These are phyloP conservation scores for Silene latifolia DNA, from an alignment of 148 eudicot genomes.

Conservation along the genomic window DNA sequence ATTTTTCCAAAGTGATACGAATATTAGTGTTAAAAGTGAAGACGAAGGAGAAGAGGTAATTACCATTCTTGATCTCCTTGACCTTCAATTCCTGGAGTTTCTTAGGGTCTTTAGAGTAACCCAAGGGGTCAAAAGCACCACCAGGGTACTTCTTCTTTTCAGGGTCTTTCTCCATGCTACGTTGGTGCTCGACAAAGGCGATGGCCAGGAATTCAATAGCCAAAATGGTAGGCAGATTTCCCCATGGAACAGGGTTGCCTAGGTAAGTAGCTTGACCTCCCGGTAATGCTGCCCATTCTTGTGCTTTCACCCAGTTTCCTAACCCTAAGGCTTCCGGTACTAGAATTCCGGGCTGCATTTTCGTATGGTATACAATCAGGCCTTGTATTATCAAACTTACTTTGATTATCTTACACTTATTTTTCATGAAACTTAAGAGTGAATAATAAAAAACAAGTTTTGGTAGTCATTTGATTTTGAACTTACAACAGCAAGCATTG, in stretches of 20 bases:
- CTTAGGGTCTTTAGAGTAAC: constrained; percentile 90
- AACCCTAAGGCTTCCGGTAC: constrained; percentile 91
- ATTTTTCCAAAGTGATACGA: too few relatives aligned
- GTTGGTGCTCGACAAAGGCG: constrained; percentile 84
- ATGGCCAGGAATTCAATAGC: constrained; percentile 84
- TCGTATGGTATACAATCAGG: too few relatives aligned
- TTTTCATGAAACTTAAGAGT: too few relatives aligned
- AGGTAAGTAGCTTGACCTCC: constrained; percentile 95
- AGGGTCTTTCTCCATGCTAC: constrained; percentile 87
- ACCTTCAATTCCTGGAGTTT: constrained; percentile 80
- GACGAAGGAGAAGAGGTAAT: not conserved
- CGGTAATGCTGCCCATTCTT: constrained; percentile 97
- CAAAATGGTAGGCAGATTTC: constrained; percentile 82
- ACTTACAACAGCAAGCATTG: constrained; percentile 99
- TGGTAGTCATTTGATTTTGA: not conserved
- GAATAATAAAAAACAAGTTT: not conserved
- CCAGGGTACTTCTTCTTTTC: constrained; percentile 98
- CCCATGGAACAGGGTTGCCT: constrained; percentile 99
- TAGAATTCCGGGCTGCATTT: constrained; percentile 82
- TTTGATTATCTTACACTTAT: too few relatives aligned
- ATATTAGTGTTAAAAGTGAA: not conserved
- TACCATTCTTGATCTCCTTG: constrained; percentile 96
- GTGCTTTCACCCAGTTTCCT: constrained; percentile 98
- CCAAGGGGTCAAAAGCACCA: constrained; percentile 95
- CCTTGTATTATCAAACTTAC: too few relatives aligned